phyloP scores from a whole-genome alignment of 116 monocot species.

The Iris pallida region DNA sequence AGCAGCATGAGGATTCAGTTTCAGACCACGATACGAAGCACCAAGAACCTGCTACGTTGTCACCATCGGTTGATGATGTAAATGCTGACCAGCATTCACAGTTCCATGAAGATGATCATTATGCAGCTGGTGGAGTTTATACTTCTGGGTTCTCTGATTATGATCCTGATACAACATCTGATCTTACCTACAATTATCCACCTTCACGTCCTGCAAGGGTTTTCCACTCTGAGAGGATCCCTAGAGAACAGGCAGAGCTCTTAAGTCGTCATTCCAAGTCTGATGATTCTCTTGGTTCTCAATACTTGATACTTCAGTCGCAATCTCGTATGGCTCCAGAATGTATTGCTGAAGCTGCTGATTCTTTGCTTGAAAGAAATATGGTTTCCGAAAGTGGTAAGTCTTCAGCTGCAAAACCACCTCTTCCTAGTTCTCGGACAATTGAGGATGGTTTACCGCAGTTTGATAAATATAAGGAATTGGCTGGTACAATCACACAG shows the following conservation, averaged over 20 bases:
- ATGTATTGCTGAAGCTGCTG: constrained; percentile 43
- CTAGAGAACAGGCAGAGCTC: constrained; percentile 49
- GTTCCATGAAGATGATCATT: constrained; percentile 42
- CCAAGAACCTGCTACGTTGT: constrained; percentile 19
- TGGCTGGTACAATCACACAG: constrained; percentile 25
- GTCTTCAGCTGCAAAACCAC: constrained; percentile 29
- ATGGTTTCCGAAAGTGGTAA: constrained; percentile 28
- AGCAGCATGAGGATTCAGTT: constrained; percentile 25
- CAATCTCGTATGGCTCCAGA: constrained; percentile 42
- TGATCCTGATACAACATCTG: constrained; percentile 41
- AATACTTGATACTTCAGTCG: constrained; percentile 51
- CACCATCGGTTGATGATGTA: constrained; percentile 20
- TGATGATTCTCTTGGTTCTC: constrained; percentile 74
- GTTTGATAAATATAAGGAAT: constrained; percentile 45
- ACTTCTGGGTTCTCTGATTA: constrained; percentile 40
- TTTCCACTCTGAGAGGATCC: constrained; percentile 83
- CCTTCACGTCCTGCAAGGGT: constrained; percentile 42
- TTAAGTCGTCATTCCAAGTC: constrained; percentile 76
- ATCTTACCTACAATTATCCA: constrained; percentile 27
- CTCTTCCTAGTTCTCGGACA: constrained; percentile 12
- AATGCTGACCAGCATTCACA: constrained; percentile 24
- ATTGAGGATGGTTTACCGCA: constrained; percentile 38
- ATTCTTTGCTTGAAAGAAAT: constrained; percentile 36
- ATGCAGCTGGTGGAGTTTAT: constrained; percentile 26
- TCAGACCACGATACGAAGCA: constrained; percentile 29